Percentiles rank a stretch among this genome's conserved stretches.
These are phyloP conservation scores for Apiotrichum veenhuisii DNA, from an alignment of 1,284 basidiomycete genomes.

Conservation along the genomic window DNA sequence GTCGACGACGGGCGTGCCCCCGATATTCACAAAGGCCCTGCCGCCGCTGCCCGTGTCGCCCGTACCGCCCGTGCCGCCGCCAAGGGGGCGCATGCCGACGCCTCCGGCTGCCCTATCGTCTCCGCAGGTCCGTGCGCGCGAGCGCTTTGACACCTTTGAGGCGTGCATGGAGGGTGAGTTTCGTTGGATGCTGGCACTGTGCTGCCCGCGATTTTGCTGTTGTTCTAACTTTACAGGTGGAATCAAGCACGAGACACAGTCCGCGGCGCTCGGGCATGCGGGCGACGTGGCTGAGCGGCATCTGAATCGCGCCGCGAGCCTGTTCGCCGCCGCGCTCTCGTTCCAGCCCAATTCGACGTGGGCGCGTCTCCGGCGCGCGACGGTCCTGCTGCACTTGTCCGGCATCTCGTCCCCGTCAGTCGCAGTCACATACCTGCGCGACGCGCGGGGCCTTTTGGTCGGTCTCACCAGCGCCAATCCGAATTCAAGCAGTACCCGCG, in stretches of 20 bases:
- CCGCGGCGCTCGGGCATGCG: constrained; percentile 32
- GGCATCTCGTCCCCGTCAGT: constrained; percentile 31
- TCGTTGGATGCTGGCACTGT: background rate
- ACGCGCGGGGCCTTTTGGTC: constrained; percentile 26
- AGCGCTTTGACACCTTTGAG: constrained; percentile 27
- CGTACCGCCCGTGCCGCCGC: background rate
- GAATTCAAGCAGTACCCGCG: constrained; percentile 24
- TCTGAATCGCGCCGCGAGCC: constrained; percentile 37
- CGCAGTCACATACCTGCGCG: constrained; percentile 30
- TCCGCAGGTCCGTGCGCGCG: constrained; percentile 8
- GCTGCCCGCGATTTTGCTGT: background rate
- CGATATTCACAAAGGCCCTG: no score
- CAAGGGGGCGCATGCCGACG: background rate
- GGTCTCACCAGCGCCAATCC: constrained; percentile 26
- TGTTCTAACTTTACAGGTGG: constrained; percentile 23
- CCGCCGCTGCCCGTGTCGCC: no score
- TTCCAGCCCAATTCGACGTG: constrained; percentile 27
- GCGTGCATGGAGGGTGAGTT: constrained; percentile 45
- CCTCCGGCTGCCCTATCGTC: background rate
- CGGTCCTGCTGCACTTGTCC: constrained; percentile 38
- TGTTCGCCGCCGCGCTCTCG: constrained; percentile 34
- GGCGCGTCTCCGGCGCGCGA: constrained; percentile 37
- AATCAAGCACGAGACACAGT: constrained; percentile 41
- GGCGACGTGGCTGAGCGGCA: constrained; percentile 45
- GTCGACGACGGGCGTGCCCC: no score